These are phyloP conservation scores for Ramularia collo-cygni DNA, from an alignment of 2,329 filamentous ascomycete species.

Conservation along the genomic window DNA sequence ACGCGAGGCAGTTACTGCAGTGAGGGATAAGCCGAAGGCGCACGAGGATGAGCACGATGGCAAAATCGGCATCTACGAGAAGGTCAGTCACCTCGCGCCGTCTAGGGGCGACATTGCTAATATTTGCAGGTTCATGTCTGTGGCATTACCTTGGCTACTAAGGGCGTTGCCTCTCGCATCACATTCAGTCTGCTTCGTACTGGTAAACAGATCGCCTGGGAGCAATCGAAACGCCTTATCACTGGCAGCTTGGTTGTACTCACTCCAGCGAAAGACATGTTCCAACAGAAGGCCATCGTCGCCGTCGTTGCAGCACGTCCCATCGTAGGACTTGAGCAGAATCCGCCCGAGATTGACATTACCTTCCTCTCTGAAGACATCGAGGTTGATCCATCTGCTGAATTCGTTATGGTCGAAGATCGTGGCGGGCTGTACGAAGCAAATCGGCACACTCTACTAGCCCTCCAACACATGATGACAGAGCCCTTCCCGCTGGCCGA, in stretches of 20 bases:
- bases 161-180: slow-evolving; percentile 60
- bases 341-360: slow-evolving; percentile 67
- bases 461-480: slow-evolving; percentile 58
- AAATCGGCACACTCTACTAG: slow-evolving; percentile 62
- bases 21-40: slow-evolving; percentile 48
- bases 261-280: slow-evolving; percentile 52
- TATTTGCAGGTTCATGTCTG: slow-evolving; percentile 55
- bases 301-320: slow-evolving; percentile 67
- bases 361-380: slow-evolving; percentile 60
- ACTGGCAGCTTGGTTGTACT: slow-evolving; percentile 51
- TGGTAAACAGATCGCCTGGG: slow-evolving; percentile 62
- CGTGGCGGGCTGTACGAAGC: slow-evolving; percentile 71
- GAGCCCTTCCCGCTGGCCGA: slow-evolving; percentile 57
- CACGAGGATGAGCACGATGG: slow-evolving; percentile 44
- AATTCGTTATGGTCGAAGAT: slow-evolving; percentile 74
- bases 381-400: slow-evolving; percentile 60
- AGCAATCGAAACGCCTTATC: slow-evolving; percentile 52
- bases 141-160: slow-evolving; percentile 56
- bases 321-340: slow-evolving; percentile 53
- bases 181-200: slow-evolving; percentile 63
- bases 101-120: slow-evolving; percentile 11
- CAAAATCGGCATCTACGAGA: slow-evolving; percentile 58
- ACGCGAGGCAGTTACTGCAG: slow-evolving; percentile 56
- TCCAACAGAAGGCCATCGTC: slow-evolving; percentile 58
- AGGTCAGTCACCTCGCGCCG: slow-evolving; percentile 41